Conservation (phyloP, 2,329 filamentous ascomycete genomes). For the Ascocoryne sarcoides region DNA sequence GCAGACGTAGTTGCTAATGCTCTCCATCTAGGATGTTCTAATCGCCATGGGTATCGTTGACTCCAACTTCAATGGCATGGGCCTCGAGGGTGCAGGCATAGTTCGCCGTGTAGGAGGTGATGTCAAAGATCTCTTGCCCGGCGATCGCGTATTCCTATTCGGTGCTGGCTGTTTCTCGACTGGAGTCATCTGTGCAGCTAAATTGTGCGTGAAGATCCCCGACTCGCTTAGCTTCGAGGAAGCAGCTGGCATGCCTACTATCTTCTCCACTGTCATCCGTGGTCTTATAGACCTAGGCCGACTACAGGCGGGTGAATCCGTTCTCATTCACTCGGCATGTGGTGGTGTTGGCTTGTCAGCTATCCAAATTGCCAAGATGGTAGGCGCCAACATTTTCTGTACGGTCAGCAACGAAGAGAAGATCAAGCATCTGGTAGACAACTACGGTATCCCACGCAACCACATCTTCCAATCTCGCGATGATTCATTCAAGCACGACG, state of each 20-base stretch:
- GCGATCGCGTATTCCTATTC: constrained; percentile 14
- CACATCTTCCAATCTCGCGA: constrained; percentile 34
- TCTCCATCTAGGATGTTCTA: constrained; percentile 14
- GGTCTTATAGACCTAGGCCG: constrained; percentile 3
- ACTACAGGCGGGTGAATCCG: constrained; percentile 3
- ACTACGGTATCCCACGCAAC: constrained; percentile 28
- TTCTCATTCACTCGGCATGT: constrained; percentile 19
- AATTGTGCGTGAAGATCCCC: constrained; percentile 3
- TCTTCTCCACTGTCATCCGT: constrained; percentile 1
- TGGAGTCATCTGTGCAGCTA: background rate
- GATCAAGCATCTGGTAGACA: constrained; percentile 20
- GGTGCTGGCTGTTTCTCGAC: constrained; percentile 1
- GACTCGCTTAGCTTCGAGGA: constrained; percentile 2
- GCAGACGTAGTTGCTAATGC: background rate
- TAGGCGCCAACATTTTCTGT: constrained; percentile 17
- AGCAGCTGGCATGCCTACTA: constrained; percentile 4
- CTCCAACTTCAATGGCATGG: constrained; percentile 3
- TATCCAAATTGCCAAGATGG: constrained; percentile 23
- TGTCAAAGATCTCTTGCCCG: constrained; percentile 17
- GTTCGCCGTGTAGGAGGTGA: constrained; percentile 21
- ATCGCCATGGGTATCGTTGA: constrained; percentile 19
- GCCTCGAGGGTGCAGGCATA: constrained; percentile 17
- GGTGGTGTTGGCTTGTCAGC: constrained; percentile 28
- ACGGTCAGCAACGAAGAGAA: constrained; percentile 28
- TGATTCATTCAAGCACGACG: constrained; percentile 28